phyloP scores from a whole-genome alignment of 805 yeast species.

The Candida sanyiensis region DNA sequence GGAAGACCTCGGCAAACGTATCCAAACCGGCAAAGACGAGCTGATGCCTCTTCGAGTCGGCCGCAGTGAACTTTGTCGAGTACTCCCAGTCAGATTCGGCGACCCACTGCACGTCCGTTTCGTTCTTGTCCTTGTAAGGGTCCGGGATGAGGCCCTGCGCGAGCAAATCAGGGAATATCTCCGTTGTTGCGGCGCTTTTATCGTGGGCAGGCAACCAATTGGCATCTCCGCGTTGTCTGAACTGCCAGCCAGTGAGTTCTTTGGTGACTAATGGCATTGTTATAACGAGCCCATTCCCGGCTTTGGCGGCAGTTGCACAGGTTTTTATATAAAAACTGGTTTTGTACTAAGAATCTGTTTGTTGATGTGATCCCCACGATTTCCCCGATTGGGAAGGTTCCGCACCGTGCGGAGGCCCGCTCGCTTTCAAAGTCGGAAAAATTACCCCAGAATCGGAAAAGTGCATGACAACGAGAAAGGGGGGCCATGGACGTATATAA shows the following conservation, averaged over 20 bases:
- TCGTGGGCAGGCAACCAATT: conserved; percentile 12
- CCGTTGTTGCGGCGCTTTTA: conserved; percentile 17
- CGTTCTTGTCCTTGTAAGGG: conserved; percentile 41
- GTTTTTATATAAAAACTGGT: no score
- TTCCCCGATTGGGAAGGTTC: no score
- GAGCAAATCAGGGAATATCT: conserved; percentile 40
- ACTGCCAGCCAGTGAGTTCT: conserved; percentile 12
- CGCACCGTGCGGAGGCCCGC: no score
- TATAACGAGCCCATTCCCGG: no score
- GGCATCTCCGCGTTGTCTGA: conserved; percentile 5
- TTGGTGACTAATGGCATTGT: background rate
- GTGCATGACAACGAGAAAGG: no score
- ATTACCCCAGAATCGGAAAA: no score
- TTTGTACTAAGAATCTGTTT: no score
- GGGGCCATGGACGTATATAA: no score
- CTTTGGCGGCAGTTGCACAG: no score
- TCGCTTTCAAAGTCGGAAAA: no score
- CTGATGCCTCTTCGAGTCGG: conserved; percentile 16
- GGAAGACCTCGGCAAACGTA: conserved; percentile 19
- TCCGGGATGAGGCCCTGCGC: conserved; percentile 36
- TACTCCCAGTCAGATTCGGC: conserved; percentile 48
- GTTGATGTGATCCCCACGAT: no score
- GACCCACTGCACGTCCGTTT: conserved; percentile 43
- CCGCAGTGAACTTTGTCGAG: conserved; percentile 25
- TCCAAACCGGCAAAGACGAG: conserved; percentile 27